Base-by-base conservation (phyloP, 805 yeast genomes). In the Isabelozyma pseudorhagii region DNA sequence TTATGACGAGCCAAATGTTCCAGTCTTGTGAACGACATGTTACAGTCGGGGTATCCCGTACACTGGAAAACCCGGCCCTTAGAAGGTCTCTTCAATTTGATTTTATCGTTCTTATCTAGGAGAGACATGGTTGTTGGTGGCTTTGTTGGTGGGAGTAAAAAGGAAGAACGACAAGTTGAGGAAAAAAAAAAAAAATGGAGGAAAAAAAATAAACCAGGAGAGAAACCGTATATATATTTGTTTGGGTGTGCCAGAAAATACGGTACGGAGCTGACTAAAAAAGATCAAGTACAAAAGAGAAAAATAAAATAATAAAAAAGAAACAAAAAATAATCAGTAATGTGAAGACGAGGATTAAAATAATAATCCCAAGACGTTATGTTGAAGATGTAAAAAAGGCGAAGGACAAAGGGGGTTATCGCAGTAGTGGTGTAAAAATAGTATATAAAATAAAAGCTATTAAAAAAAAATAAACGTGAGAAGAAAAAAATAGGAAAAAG, bases 1-100 rank as follows among this genome's bases (percentile, higher is more conserved):
- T 92, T 86, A 70, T 91, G 97, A 51, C 97, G 77, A 1, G 97
- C 96, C 57, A 91, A 77, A 68, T 92, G 97, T 64, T 92, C 97
- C 8, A 94, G 85, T 45, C 97, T 76, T 2, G 96, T 88, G 67
- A 91, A 91, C 6, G 92, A 80, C 96, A 92, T 91, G 49, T 73
- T 75, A 68, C 97, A 91, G 56, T 86, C 91, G 17, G 89, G 89
- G 63, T 80, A 92, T 3, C 96, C 97, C 1, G 86, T 73, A 67
- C 97, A 91, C 62, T 84, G 91, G 68, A 91, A 91, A 18, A 87
- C 79, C 52, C 89, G 68, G 11, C 86, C 86, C 54, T 82, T 83
- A 11, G 73, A 58, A 8, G 64, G 55, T 36, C 74, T 53, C 54
- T 78, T 82, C 57, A 68, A 65, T 53, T 67, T 70, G 10, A 21